A percentile compares a stretch with the other conserved stretches of the same genome.
These are phyloP conservation scores for Pythium dissotocum DNA, from an alignment of 352 stramenopile genomes.

Conservation along the genomic window DNA sequence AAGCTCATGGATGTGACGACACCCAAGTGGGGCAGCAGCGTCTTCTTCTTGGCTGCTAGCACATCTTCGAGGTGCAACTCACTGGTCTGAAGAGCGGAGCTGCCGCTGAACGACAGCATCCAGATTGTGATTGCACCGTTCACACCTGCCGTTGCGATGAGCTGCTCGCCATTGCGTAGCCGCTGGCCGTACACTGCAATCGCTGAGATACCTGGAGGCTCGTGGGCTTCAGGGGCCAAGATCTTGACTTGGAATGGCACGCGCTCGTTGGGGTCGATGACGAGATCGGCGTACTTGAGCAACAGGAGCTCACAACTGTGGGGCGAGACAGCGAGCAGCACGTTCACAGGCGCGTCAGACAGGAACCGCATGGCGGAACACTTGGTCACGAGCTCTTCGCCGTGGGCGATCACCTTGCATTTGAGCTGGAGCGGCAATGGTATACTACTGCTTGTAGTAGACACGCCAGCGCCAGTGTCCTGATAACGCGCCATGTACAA, in stretches of 20 bases:
- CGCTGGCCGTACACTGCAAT: conserved; percentile 46
- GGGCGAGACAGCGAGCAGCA: conserved; percentile 51
- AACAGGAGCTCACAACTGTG: conserved; percentile 43
- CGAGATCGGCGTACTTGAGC: conserved; percentile 55
- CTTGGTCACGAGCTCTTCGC: conserved; percentile 40
- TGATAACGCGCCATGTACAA: conserved; percentile 55
- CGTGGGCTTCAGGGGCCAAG: conserved; percentile 51
- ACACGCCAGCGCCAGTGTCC: conserved; percentile 14
- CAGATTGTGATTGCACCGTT: conserved; percentile 71
- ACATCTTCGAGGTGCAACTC: conserved; percentile 62
- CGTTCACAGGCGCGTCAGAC: conserved; percentile 40
- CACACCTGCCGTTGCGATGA: conserved; percentile 64
- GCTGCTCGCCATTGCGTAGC: conserved; percentile 50
- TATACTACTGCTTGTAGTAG: not conserved
- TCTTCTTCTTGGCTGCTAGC: conserved; percentile 69
- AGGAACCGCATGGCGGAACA: conserved; percentile 50
- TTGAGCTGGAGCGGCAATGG: conserved; percentile 32
- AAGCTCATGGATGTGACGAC: conserved; percentile 64
- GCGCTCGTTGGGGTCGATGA: conserved; percentile 48
- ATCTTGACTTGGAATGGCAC: conserved; percentile 54
- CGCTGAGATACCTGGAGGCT: conserved; percentile 45
- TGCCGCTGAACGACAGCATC: conserved; percentile 46
- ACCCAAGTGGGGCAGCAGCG: conserved; percentile 49
- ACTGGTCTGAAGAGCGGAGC: conserved; percentile 11
- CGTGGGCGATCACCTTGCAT: conserved; percentile 48